Evolutionary conservation across 1,284 basidiomycete species (phyloP), one percentile per base, ranked within the genome.

Genomic region (Hypsizygus ulmarius): DNA sequence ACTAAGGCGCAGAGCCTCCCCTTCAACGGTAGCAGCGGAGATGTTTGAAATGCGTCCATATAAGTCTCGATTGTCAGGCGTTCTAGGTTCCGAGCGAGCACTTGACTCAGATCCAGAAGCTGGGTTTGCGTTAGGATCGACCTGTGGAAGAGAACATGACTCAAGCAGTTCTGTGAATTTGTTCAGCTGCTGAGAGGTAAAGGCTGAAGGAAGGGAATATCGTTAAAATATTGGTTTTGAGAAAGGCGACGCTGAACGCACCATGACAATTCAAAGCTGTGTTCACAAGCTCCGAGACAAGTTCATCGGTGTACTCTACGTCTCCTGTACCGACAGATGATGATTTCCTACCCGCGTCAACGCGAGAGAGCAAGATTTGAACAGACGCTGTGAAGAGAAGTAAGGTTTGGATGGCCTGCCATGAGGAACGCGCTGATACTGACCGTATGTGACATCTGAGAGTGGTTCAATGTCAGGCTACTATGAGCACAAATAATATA

Each of bases 121-220:
- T 27, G 18, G 14, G 10, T 40, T 41, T 11, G 15, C 7, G 6
- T 30, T n/a, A 16, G 49, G 40, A 25, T 43, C 41, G 43, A 42
- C 45, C 39, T 39, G 38, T 11, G 47, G 56, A 2, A 63, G 47
- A 4, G 61, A 56, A 42, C 50, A 52, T n/a, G 58, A 52, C 28
- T 63, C 57, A 1, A 66, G 58, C 14, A 69, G 54, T 7, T 67
- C 62, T 1, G 56, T 54, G 30, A 74, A 56, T 19, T 63, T 65
- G 28, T 66, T 67, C 53, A 74, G 63, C 59, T 87, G 84, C 46
- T 82, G 79, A 27, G 70, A 58, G 11, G 82, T 83, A 61, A 87
- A 85, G 8, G 78, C 84, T 84, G 57, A 46, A 41, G 33, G 19
- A 55, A 46, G 49, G 44, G 14, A 39, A 35, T 16, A 42, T 27